phyloP scores from a whole-genome alignment of 768 basidiomycete species.

The Boletales sp. region DNA sequence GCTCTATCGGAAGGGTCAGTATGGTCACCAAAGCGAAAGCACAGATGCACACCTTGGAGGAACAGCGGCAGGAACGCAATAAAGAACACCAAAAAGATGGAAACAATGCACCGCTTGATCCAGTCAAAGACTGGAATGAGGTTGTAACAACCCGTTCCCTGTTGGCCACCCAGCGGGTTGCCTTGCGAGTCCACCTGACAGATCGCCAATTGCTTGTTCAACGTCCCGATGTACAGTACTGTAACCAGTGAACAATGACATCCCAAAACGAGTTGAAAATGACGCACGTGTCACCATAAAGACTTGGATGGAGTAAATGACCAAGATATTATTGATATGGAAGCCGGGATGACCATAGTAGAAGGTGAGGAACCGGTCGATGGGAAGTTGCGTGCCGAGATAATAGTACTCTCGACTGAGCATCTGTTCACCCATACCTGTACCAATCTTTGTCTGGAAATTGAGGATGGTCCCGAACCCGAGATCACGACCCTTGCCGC shows the following conservation, averaged over 20 bases:
- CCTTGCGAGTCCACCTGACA: conserved; percentile 82
- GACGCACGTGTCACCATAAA: conserved; percentile 93
- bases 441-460: conserved; percentile 99
- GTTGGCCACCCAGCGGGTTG: conserved; percentile 78
- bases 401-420: conserved; percentile 99
- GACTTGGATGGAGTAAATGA: conserved; percentile 96
- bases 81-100: conserved; percentile 99
- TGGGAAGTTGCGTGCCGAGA: conserved; percentile 93
- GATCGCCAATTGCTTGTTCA: conserved; percentile 89
- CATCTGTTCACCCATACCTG: conserved; percentile 99
- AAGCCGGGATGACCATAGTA: conserved; percentile 99
- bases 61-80: conserved; percentile 96
- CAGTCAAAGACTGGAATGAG: conserved; percentile 95
- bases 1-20: conserved; percentile 48
- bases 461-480: conserved; percentile 99
- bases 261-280: not conserved
- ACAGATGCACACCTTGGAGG: conserved; percentile 69
- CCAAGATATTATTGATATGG: conserved; percentile 99
- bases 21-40: conserved; percentile 1
- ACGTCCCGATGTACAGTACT: conserved; percentile 94
- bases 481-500: conserved; percentile 98
- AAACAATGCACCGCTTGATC: conserved; percentile 95
- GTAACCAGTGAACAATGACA: conserved; percentile 8
- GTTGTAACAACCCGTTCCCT: conserved; percentile 82
- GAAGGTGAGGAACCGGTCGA: conserved; percentile 98